These are phyloP conservation scores for Diaporthe caulivora DNA, from an alignment of 2,329 filamentous ascomycete species.

Conservation along the genomic window DNA sequence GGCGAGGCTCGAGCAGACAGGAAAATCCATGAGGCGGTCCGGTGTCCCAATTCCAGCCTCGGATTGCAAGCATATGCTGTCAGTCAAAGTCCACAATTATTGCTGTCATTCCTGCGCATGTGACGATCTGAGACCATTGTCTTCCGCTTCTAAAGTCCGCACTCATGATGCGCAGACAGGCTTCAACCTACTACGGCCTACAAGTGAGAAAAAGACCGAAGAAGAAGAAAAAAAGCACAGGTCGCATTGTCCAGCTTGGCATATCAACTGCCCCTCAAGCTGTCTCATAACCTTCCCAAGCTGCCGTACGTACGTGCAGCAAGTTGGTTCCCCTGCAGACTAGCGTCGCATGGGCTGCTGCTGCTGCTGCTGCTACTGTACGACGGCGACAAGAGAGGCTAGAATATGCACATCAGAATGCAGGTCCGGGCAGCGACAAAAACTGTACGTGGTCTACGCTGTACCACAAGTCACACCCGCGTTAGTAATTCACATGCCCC, in stretches of 20 bases:
- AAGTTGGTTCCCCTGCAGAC: neutral
- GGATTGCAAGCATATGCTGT: neutral
- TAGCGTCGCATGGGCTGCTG: slow-evolving; percentile 13
- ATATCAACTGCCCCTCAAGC: neutral
- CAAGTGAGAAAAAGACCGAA: no score
- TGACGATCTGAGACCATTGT: neutral
- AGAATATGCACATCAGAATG: slow-evolving; percentile 23
- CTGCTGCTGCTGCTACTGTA: neutral
- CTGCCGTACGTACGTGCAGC: neutral
- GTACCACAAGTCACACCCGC: slow-evolving; percentile 8
- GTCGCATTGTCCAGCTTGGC: neutral
- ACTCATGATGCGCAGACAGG: neutral
- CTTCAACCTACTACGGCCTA: neutral
- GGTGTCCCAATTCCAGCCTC: neutral
- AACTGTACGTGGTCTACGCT: neutral
- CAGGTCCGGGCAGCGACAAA: slow-evolving; percentile 10
- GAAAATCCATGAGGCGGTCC: neutral
- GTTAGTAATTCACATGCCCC: neutral
- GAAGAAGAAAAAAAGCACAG: neutral
- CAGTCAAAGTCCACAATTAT: neutral
- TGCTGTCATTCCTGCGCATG: neutral
- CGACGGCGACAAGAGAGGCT: slow-evolving; percentile 7
- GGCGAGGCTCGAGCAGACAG: neutral
- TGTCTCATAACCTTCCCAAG: neutral
- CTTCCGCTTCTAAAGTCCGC: neutral